A percentile compares a stretch with the other conserved stretches of the same genome.
Evolutionary conservation across 140 eudicot genomes (phyloP).

Genomic region (Anethum foeniculum): DNA sequence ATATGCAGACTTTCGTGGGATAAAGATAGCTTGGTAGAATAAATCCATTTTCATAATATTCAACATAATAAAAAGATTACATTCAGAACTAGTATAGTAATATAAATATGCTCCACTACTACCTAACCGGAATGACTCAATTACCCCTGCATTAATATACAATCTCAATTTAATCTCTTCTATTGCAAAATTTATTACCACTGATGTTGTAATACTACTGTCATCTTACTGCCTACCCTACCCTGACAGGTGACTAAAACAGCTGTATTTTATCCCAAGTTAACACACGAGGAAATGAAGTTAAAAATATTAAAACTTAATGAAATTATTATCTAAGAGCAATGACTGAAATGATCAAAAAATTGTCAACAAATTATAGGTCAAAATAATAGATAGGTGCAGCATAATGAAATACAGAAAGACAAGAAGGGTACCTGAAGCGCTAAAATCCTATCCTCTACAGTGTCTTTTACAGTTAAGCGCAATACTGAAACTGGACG

Average conservation of each 20-base stretch:
- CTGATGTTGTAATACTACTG: background rate
- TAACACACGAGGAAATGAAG: background rate
- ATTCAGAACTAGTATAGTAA: no score
- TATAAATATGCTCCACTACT: no score
- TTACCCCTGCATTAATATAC: background rate
- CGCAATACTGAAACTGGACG: constrained; percentile 88
- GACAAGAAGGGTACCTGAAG: constrained; percentile 51
- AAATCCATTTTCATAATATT: no score
- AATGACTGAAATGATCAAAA: background rate
- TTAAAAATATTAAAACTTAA: background rate
- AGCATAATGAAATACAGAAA: background rate
- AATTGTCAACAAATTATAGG: background rate
- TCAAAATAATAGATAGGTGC: background rate
- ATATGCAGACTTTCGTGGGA: no score
- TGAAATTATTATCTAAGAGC: background rate
- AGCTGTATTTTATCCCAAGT: background rate
- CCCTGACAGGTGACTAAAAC: background rate
- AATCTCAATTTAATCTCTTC: background rate
- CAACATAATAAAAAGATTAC: no score
- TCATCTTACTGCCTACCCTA: background rate
- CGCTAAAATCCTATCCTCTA: constrained; percentile 96
- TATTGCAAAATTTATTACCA: background rate
- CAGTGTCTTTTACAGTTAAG: constrained; percentile 83
- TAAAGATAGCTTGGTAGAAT: no score
- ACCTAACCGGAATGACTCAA: background rate